Base-by-base conservation (phyloP, 768 basidiomycete species). In the Baorangia bicolor region DNA sequence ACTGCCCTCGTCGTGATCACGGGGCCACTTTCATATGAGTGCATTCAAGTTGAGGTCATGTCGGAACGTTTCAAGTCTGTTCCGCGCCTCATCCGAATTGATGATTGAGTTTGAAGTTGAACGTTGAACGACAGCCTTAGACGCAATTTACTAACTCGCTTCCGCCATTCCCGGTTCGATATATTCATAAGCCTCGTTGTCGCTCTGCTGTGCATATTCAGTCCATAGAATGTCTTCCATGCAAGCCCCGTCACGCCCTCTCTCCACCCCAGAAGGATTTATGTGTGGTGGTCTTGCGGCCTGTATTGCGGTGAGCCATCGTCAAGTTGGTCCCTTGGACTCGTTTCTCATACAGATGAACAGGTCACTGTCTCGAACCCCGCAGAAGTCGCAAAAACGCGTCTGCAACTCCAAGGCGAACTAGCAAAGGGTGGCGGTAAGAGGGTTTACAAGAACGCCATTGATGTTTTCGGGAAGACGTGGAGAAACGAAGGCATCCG, bases 381-480 rank as follows among this genome's bases (percentile, higher is more conserved):
- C 13, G 86, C 86, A 5, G 88, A 88, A 63, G 68, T 73, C 21
- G 90, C 91, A 42, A 98, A 98, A 74, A 98, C 97, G 39, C 88
- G 96, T 52, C 75, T 99, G 48, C 97, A 99, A 70, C 81, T 99
- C 25, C 94, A 98, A 68, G 97, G 96, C 25, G 97, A 98, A 72
- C 83, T 99, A 12, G 85, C 90, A 33, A 93, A 88, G 66, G 80
- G 73, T 8, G 84, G 87, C 10, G 80, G 78, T 16, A 59, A 71
- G 60, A 90, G 85, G 67, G 91, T 98, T 3, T 99, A 99, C 77
- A 90, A 83, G 57, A 91, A 87, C 68, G 90, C 88, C n/a, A 56
- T 93, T 39, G 95, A 98, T 65, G 94, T 91, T 14, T 74, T 96
- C 31, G 74, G 75, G 34, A 97, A 96, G 74, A 96, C 94, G 7